phyloP scores from a whole-genome alignment of 805 yeast genomes.

The Hermanozyma aechmeae region DNA sequence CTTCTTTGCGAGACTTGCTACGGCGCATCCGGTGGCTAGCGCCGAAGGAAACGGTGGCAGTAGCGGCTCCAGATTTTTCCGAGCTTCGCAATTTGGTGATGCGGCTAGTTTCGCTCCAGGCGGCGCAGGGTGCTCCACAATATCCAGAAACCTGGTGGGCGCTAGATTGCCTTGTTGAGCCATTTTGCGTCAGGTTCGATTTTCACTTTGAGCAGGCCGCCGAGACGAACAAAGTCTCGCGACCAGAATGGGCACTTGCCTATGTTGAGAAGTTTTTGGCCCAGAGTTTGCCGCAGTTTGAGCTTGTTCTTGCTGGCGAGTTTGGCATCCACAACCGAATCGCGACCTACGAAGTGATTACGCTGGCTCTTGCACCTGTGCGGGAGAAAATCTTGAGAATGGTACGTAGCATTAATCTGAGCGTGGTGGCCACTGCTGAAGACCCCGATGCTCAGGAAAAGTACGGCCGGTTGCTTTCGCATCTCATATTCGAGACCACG shows the following conservation, averaged over 20 bases:
- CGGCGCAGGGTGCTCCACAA: slow-evolving; percentile 14
- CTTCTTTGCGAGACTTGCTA: no score
- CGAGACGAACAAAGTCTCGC: slow-evolving; percentile 55
- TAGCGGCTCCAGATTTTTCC: no score
- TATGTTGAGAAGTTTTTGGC: slow-evolving; percentile 37
- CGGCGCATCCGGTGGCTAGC: no score
- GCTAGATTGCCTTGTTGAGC: slow-evolving; percentile 35
- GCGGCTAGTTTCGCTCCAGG: slow-evolving; percentile 23
- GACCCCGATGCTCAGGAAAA: slow-evolving; percentile 15
- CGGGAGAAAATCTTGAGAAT: slow-evolving; percentile 30
- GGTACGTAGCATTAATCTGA: slow-evolving; percentile 14
- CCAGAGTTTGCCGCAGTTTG: slow-evolving; percentile 31
- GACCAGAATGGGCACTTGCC: slow-evolving; percentile 64
- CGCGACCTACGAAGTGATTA: slow-evolving; percentile 31
- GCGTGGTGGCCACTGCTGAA: slow-evolving; percentile 9
- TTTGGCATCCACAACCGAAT: slow-evolving; percentile 19
- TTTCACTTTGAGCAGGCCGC: slow-evolving; percentile 46
- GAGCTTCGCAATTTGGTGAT: no score
- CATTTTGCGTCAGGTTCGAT: slow-evolving; percentile 41
- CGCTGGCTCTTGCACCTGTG: slow-evolving; percentile 38
- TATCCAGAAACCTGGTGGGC: slow-evolving; percentile 41
- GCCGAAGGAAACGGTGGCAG: no score
- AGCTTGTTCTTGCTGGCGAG: slow-evolving; percentile 25
- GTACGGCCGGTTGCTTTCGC: slow-evolving; percentile 44
- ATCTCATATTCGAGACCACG: slow-evolving; percentile 48